A percentile compares a stretch with the other conserved stretches of the same genome.
phyloP scores from a whole-genome alignment of 768 basidiomycete genomes.

The Kwoniella pini region DNA sequence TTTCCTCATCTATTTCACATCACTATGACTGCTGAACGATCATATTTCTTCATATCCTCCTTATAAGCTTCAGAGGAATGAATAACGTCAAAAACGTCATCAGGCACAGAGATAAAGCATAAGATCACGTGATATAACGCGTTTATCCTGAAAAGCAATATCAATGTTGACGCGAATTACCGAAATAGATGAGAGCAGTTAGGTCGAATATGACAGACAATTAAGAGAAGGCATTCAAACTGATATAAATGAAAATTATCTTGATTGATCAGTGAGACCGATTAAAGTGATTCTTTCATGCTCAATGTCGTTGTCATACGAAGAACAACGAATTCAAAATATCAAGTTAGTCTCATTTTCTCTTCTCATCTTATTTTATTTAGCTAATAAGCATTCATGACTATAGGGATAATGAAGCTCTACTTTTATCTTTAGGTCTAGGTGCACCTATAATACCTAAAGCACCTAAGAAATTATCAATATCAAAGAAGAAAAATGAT shows the following conservation, averaged over 20 bases:
- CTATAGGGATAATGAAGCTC: slow-evolving; percentile 43
- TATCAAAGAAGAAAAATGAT: not conserved
- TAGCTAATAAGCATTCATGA: not conserved
- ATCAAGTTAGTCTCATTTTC: slow-evolving; percentile 27
- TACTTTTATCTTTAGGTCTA: slow-evolving; percentile 43
- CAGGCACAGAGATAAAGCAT: not conserved
- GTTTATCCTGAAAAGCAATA: not conserved
- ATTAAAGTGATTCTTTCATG: no score
- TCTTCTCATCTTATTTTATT: not conserved
- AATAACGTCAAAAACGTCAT: not conserved
- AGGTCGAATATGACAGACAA: not conserved
- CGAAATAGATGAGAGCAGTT: not conserved
- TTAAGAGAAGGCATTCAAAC: no score
- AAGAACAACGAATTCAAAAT: slow-evolving; percentile 39
- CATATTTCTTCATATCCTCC: no score
- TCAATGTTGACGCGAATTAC: not conserved
- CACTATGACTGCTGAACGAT: no score
- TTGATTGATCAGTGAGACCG: no score
- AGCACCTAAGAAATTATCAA: slow-evolving; percentile 3
- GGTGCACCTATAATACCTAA: slow-evolving; percentile 10
- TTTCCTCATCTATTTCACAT: no score
- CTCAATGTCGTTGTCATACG: slow-evolving; percentile 23
- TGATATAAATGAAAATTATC: no score
- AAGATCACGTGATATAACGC: not conserved
- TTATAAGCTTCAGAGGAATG: no score